A percentile compares a stretch with the other conserved stretches of the same genome.
These are phyloP conservation scores for Diaporthe aspalathi DNA, from an alignment of 2,329 filamentous ascomycete genomes.

Conservation along the genomic window DNA sequence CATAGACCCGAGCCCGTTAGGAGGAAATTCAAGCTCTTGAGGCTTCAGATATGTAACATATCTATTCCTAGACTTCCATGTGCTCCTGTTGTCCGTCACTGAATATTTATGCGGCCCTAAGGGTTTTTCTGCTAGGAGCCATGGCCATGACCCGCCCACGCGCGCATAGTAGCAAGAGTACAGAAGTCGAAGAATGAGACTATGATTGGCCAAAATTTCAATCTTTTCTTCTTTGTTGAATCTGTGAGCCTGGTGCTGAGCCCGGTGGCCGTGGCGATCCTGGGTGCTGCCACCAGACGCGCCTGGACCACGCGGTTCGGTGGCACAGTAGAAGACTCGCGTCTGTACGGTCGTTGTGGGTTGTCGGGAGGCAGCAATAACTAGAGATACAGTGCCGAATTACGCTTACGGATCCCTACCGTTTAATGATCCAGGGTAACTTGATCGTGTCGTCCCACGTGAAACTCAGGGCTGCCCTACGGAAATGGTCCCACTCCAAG, in stretches of 20 bases:
- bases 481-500: slow-evolving; percentile 14
- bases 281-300: background rate
- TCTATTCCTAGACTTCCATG: background rate
- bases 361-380: background rate
- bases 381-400: background rate
- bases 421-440: background rate
- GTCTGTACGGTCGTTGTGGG: background rate
- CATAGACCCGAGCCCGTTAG: no score
- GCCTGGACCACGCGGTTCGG: background rate
- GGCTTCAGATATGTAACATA: no score
- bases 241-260: background rate
- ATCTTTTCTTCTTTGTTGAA: background rate
- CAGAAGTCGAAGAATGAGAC: no score
- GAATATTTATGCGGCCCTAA: background rate
- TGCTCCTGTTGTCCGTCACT: no score
- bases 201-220: no score
- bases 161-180: background rate
- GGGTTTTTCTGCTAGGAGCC: no score
- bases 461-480: background rate
- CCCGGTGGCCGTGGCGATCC: no score
- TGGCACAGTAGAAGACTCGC: background rate
- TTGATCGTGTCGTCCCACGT: background rate
- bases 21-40: background rate
- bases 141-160: no score
- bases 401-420: background rate